A percentile compares a stretch with the other conserved stretches of the same genome.
These are phyloP conservation scores for Fusarium sp. DNA, from an alignment of 2,329 filamentous ascomycete genomes.

Conservation along the genomic window DNA sequence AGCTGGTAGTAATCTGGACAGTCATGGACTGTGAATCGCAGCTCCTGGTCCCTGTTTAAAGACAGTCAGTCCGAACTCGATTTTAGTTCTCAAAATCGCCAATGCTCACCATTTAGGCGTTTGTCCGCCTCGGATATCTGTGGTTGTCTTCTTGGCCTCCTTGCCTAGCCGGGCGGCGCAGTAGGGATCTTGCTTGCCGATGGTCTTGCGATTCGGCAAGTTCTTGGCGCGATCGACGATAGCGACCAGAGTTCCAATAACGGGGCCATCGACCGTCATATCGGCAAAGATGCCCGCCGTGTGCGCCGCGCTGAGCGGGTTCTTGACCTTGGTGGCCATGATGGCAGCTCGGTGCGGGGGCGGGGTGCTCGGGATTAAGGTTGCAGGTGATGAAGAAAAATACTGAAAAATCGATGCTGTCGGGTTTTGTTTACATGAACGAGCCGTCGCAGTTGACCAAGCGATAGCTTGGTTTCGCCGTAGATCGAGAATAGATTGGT, in stretches of 20 bases:
- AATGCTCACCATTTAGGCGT: conserved; percentile 86
- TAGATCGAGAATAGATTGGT: conserved; percentile 26
- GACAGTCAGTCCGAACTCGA: conserved; percentile 28
- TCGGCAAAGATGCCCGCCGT: conserved; percentile 95
- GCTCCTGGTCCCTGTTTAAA: conserved; percentile 87
- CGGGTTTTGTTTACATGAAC: conserved; percentile 43
- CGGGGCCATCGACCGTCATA: conserved; percentile 91
- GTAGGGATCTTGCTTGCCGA: conserved; percentile 98
- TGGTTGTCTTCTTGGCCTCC: conserved; percentile 96
- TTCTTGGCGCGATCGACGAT: conserved; percentile 97
- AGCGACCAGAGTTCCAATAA: conserved; percentile 92
- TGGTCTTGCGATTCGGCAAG: conserved; percentile 93
- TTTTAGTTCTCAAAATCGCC: not conserved
- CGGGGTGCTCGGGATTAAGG: not conserved
- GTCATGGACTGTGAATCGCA: conserved; percentile 95
- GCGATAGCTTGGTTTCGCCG: conserved; percentile 21
- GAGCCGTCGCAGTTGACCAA: conserved; percentile 29
- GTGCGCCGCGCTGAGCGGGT: conserved; percentile 74
- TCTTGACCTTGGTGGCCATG: conserved; percentile 68
- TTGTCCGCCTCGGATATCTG: conserved; percentile 93
- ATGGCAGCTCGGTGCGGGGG: conserved; percentile 33
- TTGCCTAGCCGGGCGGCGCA: conserved; percentile 94
- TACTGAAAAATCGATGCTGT: conserved; percentile 9
- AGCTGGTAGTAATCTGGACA: conserved; percentile 96
- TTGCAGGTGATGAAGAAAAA: conserved; percentile 2